Evolutionary conservation across 352 stramenopile species (phyloP), one percentile per base, ranked within the genome.

Genomic region (Globisporangium iwayamae): DNA sequence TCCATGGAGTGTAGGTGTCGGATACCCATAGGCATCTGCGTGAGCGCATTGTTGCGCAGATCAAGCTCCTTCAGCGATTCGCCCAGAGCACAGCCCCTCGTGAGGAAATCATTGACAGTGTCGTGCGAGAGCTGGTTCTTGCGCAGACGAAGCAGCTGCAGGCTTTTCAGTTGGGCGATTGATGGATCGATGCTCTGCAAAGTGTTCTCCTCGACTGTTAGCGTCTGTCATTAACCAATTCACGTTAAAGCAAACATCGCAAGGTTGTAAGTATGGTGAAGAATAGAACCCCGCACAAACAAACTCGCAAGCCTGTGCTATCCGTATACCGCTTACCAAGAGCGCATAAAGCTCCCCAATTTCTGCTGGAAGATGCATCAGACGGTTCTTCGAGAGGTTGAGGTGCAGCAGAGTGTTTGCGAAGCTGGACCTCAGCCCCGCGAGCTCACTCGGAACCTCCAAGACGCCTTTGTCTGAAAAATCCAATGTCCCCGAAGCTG

Each of bases 111-210:
- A 41, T 85, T 64, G 10, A 92, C 65, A 1, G 69, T 74, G 16
- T 77, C 64, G 7, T 69, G 65, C 8, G 79, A 78, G 18, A 95
- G 71, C 43, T 80, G 73, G 51, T 95, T 93, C 63, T 95, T 95
- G 5, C 81, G 78, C 39, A 93, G 53, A 41, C 81, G 83, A 39
- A 94, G 62, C 2, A 88, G 67, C 39, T 89, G 69, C 8, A 94
- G 72, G 5, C 72, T 69, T 43, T 72, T 71, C 16, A 94, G 69
- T 20, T 57, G 46, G 41, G 70, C 72, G 32, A 93, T 75, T 0
- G 70, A 73, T 0, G 66, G 38, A 34, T 86, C 67, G 1, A 94
- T 66, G 50, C 62, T 67, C n/a, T 77, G 62, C 13, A 94, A 52
- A 14, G 71, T 60, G 54, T 91, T 93, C 14, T 91, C 83, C 28